Evolutionary conservation across 352 stramenopile species (phyloP).

Genomic region (Pythium rishiriense): DNA sequence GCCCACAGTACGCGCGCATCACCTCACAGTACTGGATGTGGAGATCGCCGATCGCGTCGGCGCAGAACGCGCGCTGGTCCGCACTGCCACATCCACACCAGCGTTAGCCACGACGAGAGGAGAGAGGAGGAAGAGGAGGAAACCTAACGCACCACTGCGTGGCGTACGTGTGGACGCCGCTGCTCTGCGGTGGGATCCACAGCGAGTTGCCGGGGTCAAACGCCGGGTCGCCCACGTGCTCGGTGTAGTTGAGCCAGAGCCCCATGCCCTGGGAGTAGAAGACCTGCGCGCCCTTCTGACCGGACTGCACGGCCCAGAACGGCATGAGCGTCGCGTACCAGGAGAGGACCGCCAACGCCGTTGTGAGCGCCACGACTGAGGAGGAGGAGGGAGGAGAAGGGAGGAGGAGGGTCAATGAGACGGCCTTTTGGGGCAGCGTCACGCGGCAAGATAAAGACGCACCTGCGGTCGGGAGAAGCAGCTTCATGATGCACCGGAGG

Average conservation of each 20-base stretch:
- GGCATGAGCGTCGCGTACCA: conserved; percentile 78
- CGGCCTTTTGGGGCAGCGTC: background rate
- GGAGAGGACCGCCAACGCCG: conserved; percentile 42
- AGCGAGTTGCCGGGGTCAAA: conserved; percentile 81
- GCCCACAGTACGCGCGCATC: conserved; percentile 68
- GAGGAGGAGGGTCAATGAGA: background rate
- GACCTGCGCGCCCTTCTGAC: conserved; percentile 37
- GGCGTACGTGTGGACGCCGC: conserved; percentile 51
- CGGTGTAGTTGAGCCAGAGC: conserved; percentile 83
- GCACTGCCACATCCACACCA: conserved; percentile 26
- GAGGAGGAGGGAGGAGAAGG: background rate
- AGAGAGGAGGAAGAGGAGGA: background rate
- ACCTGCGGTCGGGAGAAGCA: conserved; percentile 18
- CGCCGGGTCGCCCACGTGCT: conserved; percentile 60
- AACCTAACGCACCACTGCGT: conserved; percentile 51
- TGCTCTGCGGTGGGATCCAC: conserved; percentile 69
- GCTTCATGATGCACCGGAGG: conserved; percentile 7
- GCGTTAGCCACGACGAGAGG: background rate
- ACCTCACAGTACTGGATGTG: conserved; percentile 79
- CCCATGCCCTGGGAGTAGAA: conserved; percentile 81
- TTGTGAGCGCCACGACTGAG: conserved; percentile 54
- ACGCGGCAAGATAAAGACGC: background rate
- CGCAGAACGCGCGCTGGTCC: conserved; percentile 45
- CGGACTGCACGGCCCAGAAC: conserved; percentile 66
- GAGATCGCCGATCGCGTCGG: conserved; percentile 54